A percentile compares a stretch with the other conserved stretches of the same genome.
Evolutionary conservation across 768 basidiomycete species (phyloP).

Genomic region (Boletus sensibilis): DNA sequence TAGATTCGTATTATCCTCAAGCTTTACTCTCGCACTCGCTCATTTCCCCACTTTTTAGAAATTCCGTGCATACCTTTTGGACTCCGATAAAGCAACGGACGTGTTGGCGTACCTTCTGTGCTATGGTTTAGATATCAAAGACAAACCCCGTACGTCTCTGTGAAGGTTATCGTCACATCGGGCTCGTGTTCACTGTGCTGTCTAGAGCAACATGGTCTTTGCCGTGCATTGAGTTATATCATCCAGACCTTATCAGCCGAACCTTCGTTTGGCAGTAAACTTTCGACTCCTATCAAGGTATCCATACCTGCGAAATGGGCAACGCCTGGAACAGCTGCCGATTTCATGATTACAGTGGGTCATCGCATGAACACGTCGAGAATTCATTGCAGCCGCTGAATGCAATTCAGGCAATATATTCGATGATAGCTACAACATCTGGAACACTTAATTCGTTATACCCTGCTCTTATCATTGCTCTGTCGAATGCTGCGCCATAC

Average conservation of each 20-base stretch:
- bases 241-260: conserved; percentile 90
- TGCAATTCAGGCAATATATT: conserved; percentile 70
- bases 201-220: conserved; percentile 86
- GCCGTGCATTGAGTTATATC: conserved; percentile 87
- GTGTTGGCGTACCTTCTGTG: conserved; percentile 76
- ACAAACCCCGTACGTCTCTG: conserved; percentile 74
- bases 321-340: conserved; percentile 68
- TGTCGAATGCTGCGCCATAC: conserved; percentile 87
- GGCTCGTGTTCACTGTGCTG: conserved; percentile 3
- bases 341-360: conserved; percentile 85
- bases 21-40: not conserved
- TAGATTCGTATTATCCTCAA: conserved; percentile 5
- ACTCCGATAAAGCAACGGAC: conserved; percentile 78
- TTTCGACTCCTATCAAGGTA: conserved; percentile 62
- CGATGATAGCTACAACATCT: conserved; percentile 85
- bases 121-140: conserved; percentile 85
- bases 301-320: conserved; percentile 78
- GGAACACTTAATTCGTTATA: conserved; percentile 81
- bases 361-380: not conserved
- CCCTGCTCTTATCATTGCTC: conserved; percentile 86
- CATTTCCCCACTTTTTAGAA: conserved; percentile 53
- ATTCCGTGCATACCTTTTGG: conserved; percentile 80
- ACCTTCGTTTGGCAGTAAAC: conserved; percentile 65
- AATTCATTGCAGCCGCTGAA: conserved; percentile 8
- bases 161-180: not conserved